These are phyloP conservation scores for Fusarium nanum DNA, from an alignment of 2,329 filamentous ascomycete species.

Conservation along the genomic window DNA sequence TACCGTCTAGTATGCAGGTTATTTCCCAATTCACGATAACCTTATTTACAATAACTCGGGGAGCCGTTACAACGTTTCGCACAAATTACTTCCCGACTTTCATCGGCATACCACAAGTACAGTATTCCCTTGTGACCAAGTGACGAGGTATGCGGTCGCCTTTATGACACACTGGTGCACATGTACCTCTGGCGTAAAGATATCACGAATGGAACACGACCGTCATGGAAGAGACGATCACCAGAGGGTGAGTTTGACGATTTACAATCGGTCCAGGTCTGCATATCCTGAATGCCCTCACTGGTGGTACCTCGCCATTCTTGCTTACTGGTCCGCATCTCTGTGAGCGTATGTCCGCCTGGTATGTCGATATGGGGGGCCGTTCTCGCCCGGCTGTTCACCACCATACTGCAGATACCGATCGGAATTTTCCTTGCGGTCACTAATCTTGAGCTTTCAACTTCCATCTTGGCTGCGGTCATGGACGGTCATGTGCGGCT, in stretches of 20 bases:
- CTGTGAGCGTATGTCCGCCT: constrained; percentile 59
- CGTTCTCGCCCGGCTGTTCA: constrained; percentile 62
- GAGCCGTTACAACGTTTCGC: constrained; percentile 60
- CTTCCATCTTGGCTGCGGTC: constrained; percentile 75
- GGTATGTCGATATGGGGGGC: constrained; percentile 64
- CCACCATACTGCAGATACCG: constrained; percentile 64
- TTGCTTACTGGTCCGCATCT: constrained; percentile 53
- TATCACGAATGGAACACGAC: constrained; percentile 43
- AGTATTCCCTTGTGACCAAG: constrained; percentile 63
- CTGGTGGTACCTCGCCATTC: constrained; percentile 64
- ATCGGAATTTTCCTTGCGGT: constrained; percentile 67
- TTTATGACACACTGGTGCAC: constrained; percentile 47
- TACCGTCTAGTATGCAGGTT: constrained; percentile 61
- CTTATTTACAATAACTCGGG: constrained; percentile 69
- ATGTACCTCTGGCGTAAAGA: constrained; percentile 50
- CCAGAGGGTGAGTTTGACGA: constrained; percentile 54
- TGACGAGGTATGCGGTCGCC: constrained; percentile 49
- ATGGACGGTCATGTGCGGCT: constrained; percentile 75
- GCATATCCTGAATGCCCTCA: constrained; percentile 59
- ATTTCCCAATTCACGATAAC: constrained; percentile 66
- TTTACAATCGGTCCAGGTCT: constrained; percentile 49
- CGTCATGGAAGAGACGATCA: constrained; percentile 42
- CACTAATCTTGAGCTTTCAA: constrained; percentile 67
- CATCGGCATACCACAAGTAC: constrained; percentile 63
- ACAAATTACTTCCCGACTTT: constrained; percentile 61